phyloP scores from a whole-genome alignment of 768 basidiomycete species.

The Agaricus blazei region DNA sequence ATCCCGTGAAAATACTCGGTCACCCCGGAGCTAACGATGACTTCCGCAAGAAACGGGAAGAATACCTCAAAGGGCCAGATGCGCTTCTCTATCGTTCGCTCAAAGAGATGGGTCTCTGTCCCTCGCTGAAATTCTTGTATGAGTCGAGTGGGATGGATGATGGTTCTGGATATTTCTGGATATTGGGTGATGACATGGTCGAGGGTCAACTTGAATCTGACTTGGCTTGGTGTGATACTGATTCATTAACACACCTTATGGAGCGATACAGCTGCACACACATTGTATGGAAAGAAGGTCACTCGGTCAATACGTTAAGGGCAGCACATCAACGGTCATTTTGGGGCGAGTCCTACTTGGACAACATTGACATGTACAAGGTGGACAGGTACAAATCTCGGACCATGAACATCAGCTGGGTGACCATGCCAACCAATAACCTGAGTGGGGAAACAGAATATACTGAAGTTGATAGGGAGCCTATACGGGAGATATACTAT shows the following conservation, averaged over 20 bases:
- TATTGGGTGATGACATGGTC: not conserved
- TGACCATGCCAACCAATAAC: not conserved
- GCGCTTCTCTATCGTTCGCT: constrained; percentile 19
- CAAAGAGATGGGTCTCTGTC: constrained; percentile 13
- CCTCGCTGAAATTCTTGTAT: constrained; percentile 18
- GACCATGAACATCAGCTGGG: not conserved
- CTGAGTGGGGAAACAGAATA: not conserved
- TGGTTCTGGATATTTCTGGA: not conserved
- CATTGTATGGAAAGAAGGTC: constrained; percentile 1
- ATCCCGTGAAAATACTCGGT: constrained; percentile 19
- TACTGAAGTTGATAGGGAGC: not conserved
- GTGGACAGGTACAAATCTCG: not conserved
- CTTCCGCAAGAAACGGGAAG: not conserved
- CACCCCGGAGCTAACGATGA: not conserved
- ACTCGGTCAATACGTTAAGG: not conserved
- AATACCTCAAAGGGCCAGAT: constrained; percentile 26
- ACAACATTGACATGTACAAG: not conserved
- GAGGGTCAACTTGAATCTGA: not conserved
- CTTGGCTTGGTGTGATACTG: not conserved
- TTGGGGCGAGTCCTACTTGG: not conserved
- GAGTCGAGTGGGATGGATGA: not conserved
- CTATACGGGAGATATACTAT: not conserved
- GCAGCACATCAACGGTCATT: not conserved
- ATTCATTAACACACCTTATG: not conserved
- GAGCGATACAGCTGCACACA: not conserved